phyloP scores from a whole-genome alignment of 495 filamentous ascomycete species.

The Hypoxylon intermedium region DNA sequence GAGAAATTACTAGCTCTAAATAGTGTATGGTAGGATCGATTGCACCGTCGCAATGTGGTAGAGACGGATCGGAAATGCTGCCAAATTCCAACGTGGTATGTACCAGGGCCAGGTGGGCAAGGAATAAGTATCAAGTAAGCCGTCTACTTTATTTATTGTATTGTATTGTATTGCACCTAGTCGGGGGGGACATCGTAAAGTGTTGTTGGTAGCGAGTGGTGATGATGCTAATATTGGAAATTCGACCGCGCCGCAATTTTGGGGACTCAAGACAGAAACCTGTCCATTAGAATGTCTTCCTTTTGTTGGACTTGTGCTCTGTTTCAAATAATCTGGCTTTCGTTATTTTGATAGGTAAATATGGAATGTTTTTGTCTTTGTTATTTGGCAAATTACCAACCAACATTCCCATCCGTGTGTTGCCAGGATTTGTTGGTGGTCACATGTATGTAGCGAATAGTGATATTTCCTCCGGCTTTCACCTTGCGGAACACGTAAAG shows the following conservation, averaged over 20 bases:
- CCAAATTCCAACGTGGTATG: slow-evolving; percentile 19
- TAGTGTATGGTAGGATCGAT: too few species aligned
- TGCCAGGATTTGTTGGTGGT: slow-evolving; percentile 22
- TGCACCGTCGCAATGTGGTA: too few species aligned
- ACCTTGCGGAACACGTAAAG: slow-evolving; percentile 20
- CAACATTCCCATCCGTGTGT: slow-evolving; percentile 15
- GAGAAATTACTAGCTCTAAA: too few species aligned
- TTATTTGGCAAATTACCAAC: slow-evolving; percentile 29
- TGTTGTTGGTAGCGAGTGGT: slow-evolving; percentile 7
- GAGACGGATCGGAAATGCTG: slow-evolving; percentile 21
- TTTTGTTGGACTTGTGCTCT: background rate
- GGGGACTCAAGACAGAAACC: slow-evolving; percentile 10
- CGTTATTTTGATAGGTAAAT: slow-evolving; percentile 29
- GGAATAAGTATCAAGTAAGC: background rate
- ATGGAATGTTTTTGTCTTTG: slow-evolving; percentile 13
- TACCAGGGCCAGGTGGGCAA: background rate
- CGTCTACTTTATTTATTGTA: background rate
- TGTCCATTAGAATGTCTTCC: slow-evolving; percentile 8
- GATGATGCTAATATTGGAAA: slow-evolving; percentile 34
- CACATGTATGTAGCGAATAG: slow-evolving; percentile 16
- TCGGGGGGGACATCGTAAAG: background rate
- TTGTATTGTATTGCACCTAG: background rate
- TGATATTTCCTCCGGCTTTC: slow-evolving; percentile 8
- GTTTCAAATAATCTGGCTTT: slow-evolving; percentile 22
- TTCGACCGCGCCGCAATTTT: slow-evolving; percentile 4